Percentiles rank a stretch among this genome's conserved stretches.
phyloP scores from a whole-genome alignment of 768 basidiomycete genomes.

The Lentinula raphanica region DNA sequence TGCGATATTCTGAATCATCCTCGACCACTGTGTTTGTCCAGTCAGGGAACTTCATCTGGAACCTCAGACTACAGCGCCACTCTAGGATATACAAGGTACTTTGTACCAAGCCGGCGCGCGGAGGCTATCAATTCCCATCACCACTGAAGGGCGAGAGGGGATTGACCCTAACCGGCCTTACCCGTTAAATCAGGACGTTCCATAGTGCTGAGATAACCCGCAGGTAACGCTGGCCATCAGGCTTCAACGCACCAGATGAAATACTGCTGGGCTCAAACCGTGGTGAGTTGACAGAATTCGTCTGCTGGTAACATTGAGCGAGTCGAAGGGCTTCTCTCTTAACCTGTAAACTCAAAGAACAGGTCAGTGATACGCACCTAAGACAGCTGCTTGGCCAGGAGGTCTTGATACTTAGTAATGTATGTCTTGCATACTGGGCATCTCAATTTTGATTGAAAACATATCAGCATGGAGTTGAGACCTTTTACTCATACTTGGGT shows the following conservation, averaged over 20 bases:
- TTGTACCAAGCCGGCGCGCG: not conserved
- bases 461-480: too few relatives aligned
- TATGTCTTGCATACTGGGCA: not conserved
- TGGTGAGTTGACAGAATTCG: not conserved
- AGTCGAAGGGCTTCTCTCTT: not conserved
- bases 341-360: not conserved
- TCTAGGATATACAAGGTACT: not conserved
- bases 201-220: not conserved
- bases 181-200: not conserved
- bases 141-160: not conserved
- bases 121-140: not conserved
- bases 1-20: not conserved
- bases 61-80: not conserved
- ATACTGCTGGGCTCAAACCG: not conserved
- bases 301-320: not conserved
- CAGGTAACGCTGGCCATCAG: not conserved
- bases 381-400: not conserved
- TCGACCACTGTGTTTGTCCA: not conserved
- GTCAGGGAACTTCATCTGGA: not conserved
- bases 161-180: not conserved
- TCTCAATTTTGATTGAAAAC: not conserved
- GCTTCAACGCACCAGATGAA: not conserved
- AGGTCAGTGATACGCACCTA: not conserved
- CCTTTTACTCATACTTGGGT: too few relatives aligned
- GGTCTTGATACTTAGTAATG: not conserved